Conservation (phyloP, 306 rosid species). For the Cucumis hystrix region DNA sequence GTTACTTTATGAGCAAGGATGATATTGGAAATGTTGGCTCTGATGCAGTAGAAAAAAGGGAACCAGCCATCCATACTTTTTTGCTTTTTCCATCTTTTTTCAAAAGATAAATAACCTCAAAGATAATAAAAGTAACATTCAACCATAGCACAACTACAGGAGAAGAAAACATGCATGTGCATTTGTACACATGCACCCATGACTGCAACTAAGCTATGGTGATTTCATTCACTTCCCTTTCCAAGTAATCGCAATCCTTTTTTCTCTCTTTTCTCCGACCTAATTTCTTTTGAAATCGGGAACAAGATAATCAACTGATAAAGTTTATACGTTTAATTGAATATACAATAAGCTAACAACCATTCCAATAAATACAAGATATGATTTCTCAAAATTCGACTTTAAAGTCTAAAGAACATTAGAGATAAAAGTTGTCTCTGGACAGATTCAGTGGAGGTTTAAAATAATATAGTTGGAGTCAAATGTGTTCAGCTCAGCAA, state of each 20-base stretch:
- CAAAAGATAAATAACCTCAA: slow-evolving; percentile 2
- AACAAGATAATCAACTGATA: background rate
- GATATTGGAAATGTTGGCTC: slow-evolving; percentile 1
- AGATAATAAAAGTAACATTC: background rate
- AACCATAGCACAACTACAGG: background rate
- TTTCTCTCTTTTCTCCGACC: background rate
- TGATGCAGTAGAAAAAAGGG: background rate
- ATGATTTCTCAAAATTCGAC: background rate
- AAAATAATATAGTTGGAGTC: slow-evolving; percentile 3
- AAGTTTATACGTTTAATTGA: background rate
- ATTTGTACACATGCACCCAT: slow-evolving; percentile 10
- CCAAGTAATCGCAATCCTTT: background rate
- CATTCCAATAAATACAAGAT: background rate
- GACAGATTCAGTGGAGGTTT: slow-evolving; percentile 5
- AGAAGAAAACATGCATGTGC: slow-evolving; percentile 7
- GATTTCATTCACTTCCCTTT: slow-evolving; percentile 4
- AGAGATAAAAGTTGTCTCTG: slow-evolving; percentile 16
- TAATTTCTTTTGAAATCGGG: background rate
- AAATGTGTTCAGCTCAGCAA: slow-evolving; percentile 23
- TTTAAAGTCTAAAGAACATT: background rate
- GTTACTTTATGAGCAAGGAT: slow-evolving; percentile 1
- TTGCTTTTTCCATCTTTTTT: background rate
- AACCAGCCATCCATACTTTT: background rate
- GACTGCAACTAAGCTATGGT: background rate
- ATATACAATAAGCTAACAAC: background rate